Evolutionary conservation across 306 rosid species (phyloP), one percentile per base, ranked within the genome.

Genomic region (Glycine latifolia): DNA sequence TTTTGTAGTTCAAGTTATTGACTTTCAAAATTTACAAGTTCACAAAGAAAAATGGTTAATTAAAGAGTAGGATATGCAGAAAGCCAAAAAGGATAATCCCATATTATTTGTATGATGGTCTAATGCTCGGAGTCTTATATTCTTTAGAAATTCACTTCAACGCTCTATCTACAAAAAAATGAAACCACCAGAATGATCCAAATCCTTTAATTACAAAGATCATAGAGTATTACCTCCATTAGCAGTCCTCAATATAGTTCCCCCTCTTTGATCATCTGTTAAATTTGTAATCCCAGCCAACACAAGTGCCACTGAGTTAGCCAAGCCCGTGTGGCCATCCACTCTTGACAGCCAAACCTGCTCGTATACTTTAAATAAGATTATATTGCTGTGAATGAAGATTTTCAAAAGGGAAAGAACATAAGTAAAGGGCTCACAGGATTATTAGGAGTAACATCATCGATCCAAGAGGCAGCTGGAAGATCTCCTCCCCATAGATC

Each of bases 251-350:
- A 86, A 43, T 63, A 94, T 88, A 33, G 88, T 90, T 79, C 97
- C 97, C 55, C 97, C 97, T 47, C 82, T 78, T 62, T 97, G 97
- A 87, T 88, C 90, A 80, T 85, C 85, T 10, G 92, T 86, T 61
- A 75, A 82, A 17, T 83, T 87, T 48, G 87, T 86, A 70, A 94
- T 77, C 43, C 97, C 92, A 56, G 93, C 91, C 89, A 91, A 77
- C 84, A 75, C 87, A 33, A 91, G 89, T 26, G 97, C 86, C 77
- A 85, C 81, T 44, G 96, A 86, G 83, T 94, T 94, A 71, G 91
- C 98, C 86, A 93, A 87, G 79, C 94, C 92, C 94, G 87, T 91
- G 76, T 94, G 98, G 16, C 97, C 94, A 88, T 94, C 98, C 81
- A 60, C 84, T 85, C 98, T 91, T 44, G 92, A 86, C 50, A 94